Evolutionary conservation across 805 yeast species (phyloP).

Genomic region (Saturnispora mendoncae): DNA sequence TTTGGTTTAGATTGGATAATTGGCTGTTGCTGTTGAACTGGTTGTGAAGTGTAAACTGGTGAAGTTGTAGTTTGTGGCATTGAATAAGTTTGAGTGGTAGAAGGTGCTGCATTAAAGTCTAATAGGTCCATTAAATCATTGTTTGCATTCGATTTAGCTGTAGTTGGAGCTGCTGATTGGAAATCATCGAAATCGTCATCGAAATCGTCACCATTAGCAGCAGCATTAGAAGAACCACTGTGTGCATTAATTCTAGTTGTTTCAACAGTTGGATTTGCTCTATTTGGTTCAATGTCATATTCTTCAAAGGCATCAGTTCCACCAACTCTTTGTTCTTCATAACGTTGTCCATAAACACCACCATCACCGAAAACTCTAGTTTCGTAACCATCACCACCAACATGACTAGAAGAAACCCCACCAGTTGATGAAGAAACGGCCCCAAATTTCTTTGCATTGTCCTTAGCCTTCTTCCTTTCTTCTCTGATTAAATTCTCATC

Average conservation of each 20-base stretch:
- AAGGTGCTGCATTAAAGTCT: constrained; percentile 6
- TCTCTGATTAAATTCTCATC: constrained; percentile 70
- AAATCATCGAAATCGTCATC: constrained; percentile 73
- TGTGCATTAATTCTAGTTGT: constrained; percentile 37
- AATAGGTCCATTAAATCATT: constrained; percentile 23
- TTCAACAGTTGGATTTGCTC: constrained; percentile 28
- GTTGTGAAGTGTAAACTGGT: constrained; percentile 15
- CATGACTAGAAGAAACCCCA: constrained; percentile 25
- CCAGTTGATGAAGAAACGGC: constrained; percentile 43
- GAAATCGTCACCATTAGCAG: constrained; percentile 24
- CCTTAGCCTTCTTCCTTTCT: constrained; percentile 87
- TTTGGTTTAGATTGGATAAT: constrained; percentile 32
- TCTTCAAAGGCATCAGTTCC: constrained; percentile 44
- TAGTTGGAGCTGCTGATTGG: constrained; percentile 42
- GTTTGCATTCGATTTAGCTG: constrained; percentile 14
- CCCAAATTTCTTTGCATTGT: constrained; percentile 71
- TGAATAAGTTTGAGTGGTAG: constrained; percentile 13
- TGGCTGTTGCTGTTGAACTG: constrained; percentile 30
- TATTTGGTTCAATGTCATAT: constrained; percentile 40
- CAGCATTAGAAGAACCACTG: constrained; percentile 15
- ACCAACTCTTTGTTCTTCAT: constrained; percentile 45
- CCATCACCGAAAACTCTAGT: constrained; percentile 62
- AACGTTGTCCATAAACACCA: constrained; percentile 60
- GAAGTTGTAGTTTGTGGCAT: constrained; percentile 14
- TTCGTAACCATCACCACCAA: constrained; percentile 32